These are phyloP conservation scores for Globisporangium camurandrum DNA, from an alignment of 352 stramenopile species.

Conservation along the genomic window DNA sequence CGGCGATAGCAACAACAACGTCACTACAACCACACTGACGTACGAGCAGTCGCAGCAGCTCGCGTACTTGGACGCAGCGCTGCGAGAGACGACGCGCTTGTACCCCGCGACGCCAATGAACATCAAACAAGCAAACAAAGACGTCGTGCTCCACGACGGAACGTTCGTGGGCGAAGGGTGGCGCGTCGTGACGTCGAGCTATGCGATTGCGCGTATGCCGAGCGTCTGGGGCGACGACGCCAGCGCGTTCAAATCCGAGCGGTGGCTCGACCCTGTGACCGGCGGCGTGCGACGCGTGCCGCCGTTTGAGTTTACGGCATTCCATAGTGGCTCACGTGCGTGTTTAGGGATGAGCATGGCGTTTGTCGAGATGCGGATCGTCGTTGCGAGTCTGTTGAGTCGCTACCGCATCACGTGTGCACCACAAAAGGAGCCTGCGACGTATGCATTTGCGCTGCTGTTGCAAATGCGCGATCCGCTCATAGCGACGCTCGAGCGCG, in stretches of 20 bases:
- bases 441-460: not conserved
- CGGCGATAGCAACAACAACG: not conserved
- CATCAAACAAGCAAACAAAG: conserved; percentile 15
- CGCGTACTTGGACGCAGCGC: conserved; percentile 14
- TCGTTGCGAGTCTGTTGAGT: conserved; percentile 25
- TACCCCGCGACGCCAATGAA: conserved; percentile 25
- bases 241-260: conserved; percentile 34
- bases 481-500: not conserved
- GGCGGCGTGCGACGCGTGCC: not conserved
- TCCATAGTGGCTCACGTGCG: conserved; percentile 11
- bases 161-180: conserved; percentile 31
- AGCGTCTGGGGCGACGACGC: conserved; percentile 42
- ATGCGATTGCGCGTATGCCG: conserved; percentile 28
- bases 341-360: conserved; percentile 16
- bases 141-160: conserved; percentile 46
- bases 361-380: conserved; percentile 49
- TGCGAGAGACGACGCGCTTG: conserved; percentile 26
- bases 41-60: conserved; percentile 6
- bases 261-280: conserved; percentile 26
- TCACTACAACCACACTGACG: conserved; percentile 5
- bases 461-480: not conserved
- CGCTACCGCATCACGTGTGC: conserved; percentile 29
- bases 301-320: not conserved
- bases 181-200: conserved; percentile 29
- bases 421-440: conserved; percentile 15